Evolutionary conservation across 495 filamentous ascomycete species (phyloP).

Genomic region (Tetracladium marchalianum): DNA sequence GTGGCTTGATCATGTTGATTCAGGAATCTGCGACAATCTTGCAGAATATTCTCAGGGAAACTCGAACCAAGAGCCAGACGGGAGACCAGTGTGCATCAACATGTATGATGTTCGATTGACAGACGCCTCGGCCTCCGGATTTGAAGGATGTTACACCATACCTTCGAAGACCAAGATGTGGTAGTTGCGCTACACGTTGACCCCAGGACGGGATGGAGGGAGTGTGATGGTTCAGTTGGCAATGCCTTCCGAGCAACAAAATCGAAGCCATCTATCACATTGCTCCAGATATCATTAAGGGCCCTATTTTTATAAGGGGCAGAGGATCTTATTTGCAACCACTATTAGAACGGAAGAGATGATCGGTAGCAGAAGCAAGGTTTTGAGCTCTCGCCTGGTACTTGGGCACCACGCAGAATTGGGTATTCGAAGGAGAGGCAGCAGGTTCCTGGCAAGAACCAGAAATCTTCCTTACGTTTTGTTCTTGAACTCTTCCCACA

Average conservation of each 20-base stretch:
- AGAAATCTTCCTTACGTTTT: slow-evolving; percentile 91
- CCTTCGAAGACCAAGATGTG: slow-evolving; percentile 73
- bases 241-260: slow-evolving; percentile 53
- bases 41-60: slow-evolving; percentile 52
- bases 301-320: slow-evolving; percentile 82
- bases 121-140: slow-evolving; percentile 80
- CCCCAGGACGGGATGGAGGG: slow-evolving; percentile 71
- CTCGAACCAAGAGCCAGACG: slow-evolving; percentile 37
- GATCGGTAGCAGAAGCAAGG: slow-evolving; percentile 80
- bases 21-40: slow-evolving; percentile 66
- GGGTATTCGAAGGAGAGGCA: slow-evolving; percentile 86
- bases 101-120: slow-evolving; percentile 89
- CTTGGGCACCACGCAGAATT: slow-evolving; percentile 84
- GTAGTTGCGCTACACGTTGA: slow-evolving; percentile 72
- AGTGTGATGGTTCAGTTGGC: slow-evolving; percentile 75
- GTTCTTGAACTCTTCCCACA: slow-evolving; percentile 92
- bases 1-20: slow-evolving; percentile 54
- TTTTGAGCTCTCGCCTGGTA: slow-evolving; percentile 82
- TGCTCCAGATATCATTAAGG: slow-evolving; percentile 67
- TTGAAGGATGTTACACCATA: slow-evolving; percentile 68
- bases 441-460: slow-evolving; percentile 88
- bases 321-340: slow-evolving; percentile 93
- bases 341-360: slow-evolving; percentile 87
- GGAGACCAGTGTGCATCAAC: slow-evolving; percentile 57
- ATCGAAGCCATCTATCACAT: slow-evolving; percentile 58